Evolutionary conservation across 306 rosid genomes (phyloP), one percentile per base, ranked within the genome.

Genomic region (Abrus pulchellus): DNA sequence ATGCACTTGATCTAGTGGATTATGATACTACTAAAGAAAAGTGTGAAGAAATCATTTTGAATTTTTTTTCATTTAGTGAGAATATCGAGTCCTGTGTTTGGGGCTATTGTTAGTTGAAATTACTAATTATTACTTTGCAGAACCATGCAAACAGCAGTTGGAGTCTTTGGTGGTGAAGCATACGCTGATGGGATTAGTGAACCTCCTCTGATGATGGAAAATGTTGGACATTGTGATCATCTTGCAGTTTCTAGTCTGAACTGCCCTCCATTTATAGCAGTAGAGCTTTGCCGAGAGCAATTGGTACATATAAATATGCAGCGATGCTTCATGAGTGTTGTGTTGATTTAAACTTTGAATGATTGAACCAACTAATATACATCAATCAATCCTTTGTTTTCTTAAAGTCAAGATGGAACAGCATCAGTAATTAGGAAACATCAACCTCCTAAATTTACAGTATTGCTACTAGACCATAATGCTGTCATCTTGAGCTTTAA

Each of bases 111-210:
- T 45, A 52, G 30, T 67, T 82, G 62, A 68, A 76, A 75, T 68
- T 54, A 34, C 43, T 79, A 59, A 82, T 80, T 49, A 30, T 81
- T 86, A 76, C 70, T 59, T 71, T 83, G 50, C 85, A 92, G 98
- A 90, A 89, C 98, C 83, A 90, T 94, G 90, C 97, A 94, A 88
- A 94, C 98, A 63, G 98, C 98, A 40, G 97, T 87, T 81, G 98
- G 98, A 44, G 90, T 87, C 66, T 94, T 94, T 72, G 98, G 98
- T 6, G 93, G 93, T 77, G 93, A 81, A 82, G 85, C 86, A 66
- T 80, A 77, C 84, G 53, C 76, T 13, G 85, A 86, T 68, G 92
- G 89, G 79, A 84, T 44, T 75, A 78, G 69, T 53, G 88, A 29
- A 87, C 90, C 90, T 75, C 93, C 92, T 72, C 83, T 94, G n/a